These are phyloP conservation scores for Cylindrodendrum hubeiense DNA, from an alignment of 2,329 filamentous ascomycete genomes.

Conservation along the genomic window DNA sequence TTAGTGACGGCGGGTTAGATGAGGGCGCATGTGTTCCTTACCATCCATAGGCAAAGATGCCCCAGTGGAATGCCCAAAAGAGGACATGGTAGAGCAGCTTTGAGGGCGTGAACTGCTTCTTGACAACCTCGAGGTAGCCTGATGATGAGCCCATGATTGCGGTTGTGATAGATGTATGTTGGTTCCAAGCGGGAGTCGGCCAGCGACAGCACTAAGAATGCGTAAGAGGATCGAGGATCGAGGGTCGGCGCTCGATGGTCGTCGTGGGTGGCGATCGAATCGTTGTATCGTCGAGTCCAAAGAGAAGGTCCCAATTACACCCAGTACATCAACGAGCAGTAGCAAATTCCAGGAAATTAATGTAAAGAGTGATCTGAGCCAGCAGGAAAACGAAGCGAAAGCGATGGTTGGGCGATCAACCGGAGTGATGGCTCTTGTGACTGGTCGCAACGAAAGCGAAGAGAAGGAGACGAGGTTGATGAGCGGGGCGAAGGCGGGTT, in stretches of 20 bases:
- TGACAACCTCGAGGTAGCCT: conserved; percentile 59
- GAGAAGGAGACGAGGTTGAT: conserved; percentile 27
- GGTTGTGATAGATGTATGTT: conserved; percentile 28
- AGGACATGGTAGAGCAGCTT: conserved; percentile 85
- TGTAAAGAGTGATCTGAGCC: conserved; percentile 67
- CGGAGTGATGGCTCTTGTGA: conserved; percentile 25
- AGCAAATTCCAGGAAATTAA: conserved; percentile 38
- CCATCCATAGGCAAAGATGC: conserved; percentile 88
- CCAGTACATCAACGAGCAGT: conserved; percentile 15
- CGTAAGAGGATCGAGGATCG: neutral
- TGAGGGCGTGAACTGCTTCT: conserved; percentile 74
- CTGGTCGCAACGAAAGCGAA: conserved; percentile 38
- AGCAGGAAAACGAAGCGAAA: conserved; percentile 60
- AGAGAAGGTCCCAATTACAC: conserved; percentile 15
- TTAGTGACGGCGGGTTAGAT: conserved; percentile 4
- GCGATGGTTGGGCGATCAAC: conserved; percentile 32
- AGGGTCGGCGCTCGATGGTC: conserved; percentile 4
- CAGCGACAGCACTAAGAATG: conserved; percentile 23
- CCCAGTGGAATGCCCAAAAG: conserved; percentile 84
- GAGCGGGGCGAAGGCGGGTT: conserved; percentile 31
- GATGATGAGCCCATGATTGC: conserved; percentile 55
- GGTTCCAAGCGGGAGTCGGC: conserved; percentile 18
- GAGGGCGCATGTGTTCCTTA: conserved; percentile 58
- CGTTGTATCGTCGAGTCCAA: neutral
- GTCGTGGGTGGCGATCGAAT: conserved; percentile 30